Percentiles rank a stretch among this genome's conserved stretches.
These are phyloP conservation scores for Cercospora brassicicola DNA, from an alignment of 2,329 filamentous ascomycete species.

Conservation along the genomic window DNA sequence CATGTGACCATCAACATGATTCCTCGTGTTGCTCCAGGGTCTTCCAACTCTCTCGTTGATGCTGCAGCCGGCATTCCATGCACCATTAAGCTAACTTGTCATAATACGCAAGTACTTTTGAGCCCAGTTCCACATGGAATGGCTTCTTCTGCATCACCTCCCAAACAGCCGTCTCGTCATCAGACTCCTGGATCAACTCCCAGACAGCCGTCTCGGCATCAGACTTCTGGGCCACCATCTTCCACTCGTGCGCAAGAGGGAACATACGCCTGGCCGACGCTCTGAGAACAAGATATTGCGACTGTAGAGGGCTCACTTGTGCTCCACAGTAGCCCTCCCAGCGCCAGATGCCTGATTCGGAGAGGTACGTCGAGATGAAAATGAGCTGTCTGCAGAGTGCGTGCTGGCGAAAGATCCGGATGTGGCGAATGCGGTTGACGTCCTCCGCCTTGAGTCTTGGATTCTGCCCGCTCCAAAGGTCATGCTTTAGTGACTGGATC, in stretches of 20 bases:
- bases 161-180: background rate
- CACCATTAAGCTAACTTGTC: too few relatives aligned
- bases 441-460: too few relatives aligned
- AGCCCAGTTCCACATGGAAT: background rate
- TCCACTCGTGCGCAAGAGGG: background rate
- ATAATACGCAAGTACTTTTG: background rate
- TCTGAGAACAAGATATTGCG: background rate
- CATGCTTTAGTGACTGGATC: background rate
- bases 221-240: background rate
- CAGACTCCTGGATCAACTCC: too few relatives aligned
- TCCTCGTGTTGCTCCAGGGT: too few relatives aligned
- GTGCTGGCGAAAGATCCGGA: background rate
- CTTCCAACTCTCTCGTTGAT: too few relatives aligned
- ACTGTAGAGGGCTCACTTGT: background rate
- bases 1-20: too few relatives aligned
- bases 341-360: background rate
- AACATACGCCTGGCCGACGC: background rate
- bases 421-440: background rate
- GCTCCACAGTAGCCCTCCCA: accelerated
- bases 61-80: too few relatives aligned
- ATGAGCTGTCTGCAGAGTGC: too few relatives aligned
- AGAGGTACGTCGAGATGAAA: background rate
- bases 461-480: too few relatives aligned
- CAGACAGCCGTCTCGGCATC: background rate
- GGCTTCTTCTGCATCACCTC: background rate